Percentiles rank a stretch among this genome's conserved stretches.
Evolutionary conservation across 768 basidiomycete genomes (phyloP).

Genomic region (Paxillus ammoniavirescens): DNA sequence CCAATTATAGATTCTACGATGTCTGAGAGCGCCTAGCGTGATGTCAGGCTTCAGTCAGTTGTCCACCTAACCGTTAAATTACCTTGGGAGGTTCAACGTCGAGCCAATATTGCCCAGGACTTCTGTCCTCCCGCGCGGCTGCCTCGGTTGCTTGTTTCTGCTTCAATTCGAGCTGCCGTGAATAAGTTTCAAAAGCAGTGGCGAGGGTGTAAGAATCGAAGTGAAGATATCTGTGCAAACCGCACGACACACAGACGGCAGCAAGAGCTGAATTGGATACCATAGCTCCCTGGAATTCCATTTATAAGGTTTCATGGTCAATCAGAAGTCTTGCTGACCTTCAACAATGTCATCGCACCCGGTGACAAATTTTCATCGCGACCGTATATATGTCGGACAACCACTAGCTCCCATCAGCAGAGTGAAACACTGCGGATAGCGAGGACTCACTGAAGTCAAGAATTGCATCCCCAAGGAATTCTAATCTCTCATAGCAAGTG

Average conservation of each 20-base stretch:
- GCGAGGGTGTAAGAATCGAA: slow-evolving; percentile 55
- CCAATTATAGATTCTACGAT: slow-evolving; percentile 79
- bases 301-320: background rate
- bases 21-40: slow-evolving; percentile 66
- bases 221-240: slow-evolving; percentile 60
- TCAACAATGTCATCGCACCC: slow-evolving; percentile 76
- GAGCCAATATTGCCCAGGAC: slow-evolving; percentile 74
- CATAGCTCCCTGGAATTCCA: slow-evolving; percentile 65
- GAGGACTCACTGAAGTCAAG: slow-evolving; percentile 70
- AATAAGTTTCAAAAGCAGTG: slow-evolving; percentile 53
- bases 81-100: slow-evolving; percentile 80
- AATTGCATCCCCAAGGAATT: slow-evolving; percentile 85
- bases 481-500: slow-evolving; percentile 70
- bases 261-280: slow-evolving; percentile 79
- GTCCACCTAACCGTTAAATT: slow-evolving; percentile 9
- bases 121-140: slow-evolving; percentile 48
- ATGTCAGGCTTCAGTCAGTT: background rate
- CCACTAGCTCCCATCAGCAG: slow-evolving; percentile 46
- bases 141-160: slow-evolving; percentile 45
- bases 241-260: slow-evolving; percentile 69
- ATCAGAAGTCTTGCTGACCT: slow-evolving; percentile 41
- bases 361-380: slow-evolving; percentile 64
- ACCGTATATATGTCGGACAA: slow-evolving; percentile 67
- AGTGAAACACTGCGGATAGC: background rate
- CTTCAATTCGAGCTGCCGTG: slow-evolving; percentile 42